A percentile compares a stretch with the other conserved stretches of the same genome.
phyloP scores from a whole-genome alignment of 257 asterid genomes.

The Penstemon eatonii region DNA sequence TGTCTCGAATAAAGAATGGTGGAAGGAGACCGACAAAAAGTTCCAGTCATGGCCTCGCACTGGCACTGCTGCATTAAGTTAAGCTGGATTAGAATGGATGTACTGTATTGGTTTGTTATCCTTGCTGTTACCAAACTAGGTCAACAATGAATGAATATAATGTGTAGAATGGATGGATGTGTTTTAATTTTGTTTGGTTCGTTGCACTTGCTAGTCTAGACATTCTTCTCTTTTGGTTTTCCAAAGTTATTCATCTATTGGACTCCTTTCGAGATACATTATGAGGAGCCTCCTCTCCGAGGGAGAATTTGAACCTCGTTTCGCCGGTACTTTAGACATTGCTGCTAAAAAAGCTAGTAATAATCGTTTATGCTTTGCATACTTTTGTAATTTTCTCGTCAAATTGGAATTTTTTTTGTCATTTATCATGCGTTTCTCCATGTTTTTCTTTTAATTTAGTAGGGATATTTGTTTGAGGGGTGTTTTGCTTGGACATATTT shows the following conservation, averaged over 20 bases:
- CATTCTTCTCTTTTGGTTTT: not conserved
- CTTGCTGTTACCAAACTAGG: not conserved
- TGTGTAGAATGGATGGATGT: constrained; percentile 11
- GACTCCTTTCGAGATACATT: too few species aligned
- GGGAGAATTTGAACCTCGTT: too few species aligned
- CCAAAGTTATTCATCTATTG: too few species aligned
- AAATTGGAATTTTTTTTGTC: constrained; percentile 12
- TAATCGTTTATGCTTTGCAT: constrained; percentile 24
- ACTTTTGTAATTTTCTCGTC: constrained; percentile 23
- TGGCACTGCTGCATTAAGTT: constrained; percentile 78
- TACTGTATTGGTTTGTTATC: not conserved
- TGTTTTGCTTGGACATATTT: not conserved
- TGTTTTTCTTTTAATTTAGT: not conserved
- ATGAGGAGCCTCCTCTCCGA: too few species aligned
- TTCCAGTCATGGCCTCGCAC: constrained; percentile 99
- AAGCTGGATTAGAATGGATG: not conserved
- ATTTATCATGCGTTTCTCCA: not conserved
- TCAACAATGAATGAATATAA: not conserved
- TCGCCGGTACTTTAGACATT: too few species aligned
- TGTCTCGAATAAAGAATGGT: constrained; percentile 54
- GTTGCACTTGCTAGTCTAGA: not conserved
- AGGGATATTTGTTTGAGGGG: not conserved
- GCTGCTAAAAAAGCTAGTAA: constrained; percentile 21
- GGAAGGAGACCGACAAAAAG: constrained; percentile 81
- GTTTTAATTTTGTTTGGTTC: constrained; percentile 4